Base-by-base conservation (phyloP, 164 flowering plant genomes). In the Platanus orientalis region DNA sequence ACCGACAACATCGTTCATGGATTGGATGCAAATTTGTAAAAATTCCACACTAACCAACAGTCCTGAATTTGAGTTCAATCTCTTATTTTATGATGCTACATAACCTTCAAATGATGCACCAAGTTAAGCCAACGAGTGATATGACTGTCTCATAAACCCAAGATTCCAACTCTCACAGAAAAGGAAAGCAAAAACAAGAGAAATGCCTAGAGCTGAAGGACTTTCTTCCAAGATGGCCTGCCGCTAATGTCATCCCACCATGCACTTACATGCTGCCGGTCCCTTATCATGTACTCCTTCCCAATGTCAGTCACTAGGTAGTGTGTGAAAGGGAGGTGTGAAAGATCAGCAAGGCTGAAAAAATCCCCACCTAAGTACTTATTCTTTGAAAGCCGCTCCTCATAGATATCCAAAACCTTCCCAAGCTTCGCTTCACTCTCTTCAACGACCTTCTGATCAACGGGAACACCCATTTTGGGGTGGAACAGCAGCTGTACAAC, bases 351-450 rank as follows among this genome's bases (percentile, higher is more conserved):
- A 17, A 84, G 69, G 71, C 82, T 82, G 49, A 71, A 75, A 71
- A 78, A 79, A 51, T 85, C 83, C 21, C 87, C 85, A 36, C 81
- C 89, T 62, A 84, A 69, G 74, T 82, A 84, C 52, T 79, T 78
- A 76, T 69, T 78, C 58, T 65, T 69, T 1, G 81, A 63, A 12
- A 82, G 83, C 73, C 79, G 70, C 61, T 75, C 78, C 60, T 84
- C 84, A 47, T 80, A 80, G 24, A 80, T 36, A 40, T 80, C 89
- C 57, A 79, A 49, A 29, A 79, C 83, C 28, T 71, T 61, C 7
- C 50, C 76, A n/a, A 82, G 82, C 64, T 82, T 76, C 67, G 80
- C 75, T 32, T 77, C 76, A 63, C 76, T 63, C 65, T 75, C 77
- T 28, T 71, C 54, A 14, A 80, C 60, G 4, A 62, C 1, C 36